A percentile compares a stretch with the other conserved stretches of the same genome.
Conservation (phyloP, 495 filamentous ascomycete genomes). For the Parathielavia appendiculata region DNA sequence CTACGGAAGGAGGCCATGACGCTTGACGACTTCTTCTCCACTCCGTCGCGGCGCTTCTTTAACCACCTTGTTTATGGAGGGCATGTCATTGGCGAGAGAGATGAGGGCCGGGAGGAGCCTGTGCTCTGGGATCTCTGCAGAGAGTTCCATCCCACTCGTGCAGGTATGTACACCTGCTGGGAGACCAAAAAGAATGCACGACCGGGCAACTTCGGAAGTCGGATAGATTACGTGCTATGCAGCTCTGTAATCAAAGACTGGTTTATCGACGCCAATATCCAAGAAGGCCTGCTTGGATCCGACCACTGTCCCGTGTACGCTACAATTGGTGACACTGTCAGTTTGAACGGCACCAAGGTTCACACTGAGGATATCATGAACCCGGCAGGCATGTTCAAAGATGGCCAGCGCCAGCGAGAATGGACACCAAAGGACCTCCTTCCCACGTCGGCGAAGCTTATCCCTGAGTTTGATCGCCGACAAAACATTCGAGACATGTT, state of each 20-base stretch:
- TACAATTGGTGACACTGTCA: conserved; percentile 44
- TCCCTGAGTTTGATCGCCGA: conserved; percentile 82
- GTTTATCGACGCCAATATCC: conserved; percentile 86
- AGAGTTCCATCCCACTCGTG: conserved; percentile 69
- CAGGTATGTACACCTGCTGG: conserved; percentile 90
- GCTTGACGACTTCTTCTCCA: conserved; percentile 54
- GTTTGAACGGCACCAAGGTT: conserved; percentile 40
- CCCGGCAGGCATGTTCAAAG: conserved; percentile 65
- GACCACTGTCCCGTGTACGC: conserved; percentile 89
- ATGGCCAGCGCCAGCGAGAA: conserved; percentile 62
- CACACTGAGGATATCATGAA: conserved; percentile 74
- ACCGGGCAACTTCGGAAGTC: conserved; percentile 82
- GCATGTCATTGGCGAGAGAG: conserved; percentile 61
- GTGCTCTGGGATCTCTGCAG: conserved; percentile 84
- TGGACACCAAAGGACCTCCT: conserved; percentile 62
- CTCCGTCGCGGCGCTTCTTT: conserved; percentile 72
- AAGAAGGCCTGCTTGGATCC: conserved; percentile 91
- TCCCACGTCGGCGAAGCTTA: conserved; percentile 71
- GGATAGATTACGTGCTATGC: conserved; percentile 92
- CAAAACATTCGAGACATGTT: conserved; percentile 94
- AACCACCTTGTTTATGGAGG: conserved; percentile 77
- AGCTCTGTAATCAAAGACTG: conserved; percentile 74
- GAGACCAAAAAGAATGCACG: conserved; percentile 59
- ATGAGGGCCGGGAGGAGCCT: conserved; percentile 66
- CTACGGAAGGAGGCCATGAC: conserved; percentile 58